Evolutionary conservation across 305 asterid species (phyloP).

Genomic region (Striga hermonthica): DNA sequence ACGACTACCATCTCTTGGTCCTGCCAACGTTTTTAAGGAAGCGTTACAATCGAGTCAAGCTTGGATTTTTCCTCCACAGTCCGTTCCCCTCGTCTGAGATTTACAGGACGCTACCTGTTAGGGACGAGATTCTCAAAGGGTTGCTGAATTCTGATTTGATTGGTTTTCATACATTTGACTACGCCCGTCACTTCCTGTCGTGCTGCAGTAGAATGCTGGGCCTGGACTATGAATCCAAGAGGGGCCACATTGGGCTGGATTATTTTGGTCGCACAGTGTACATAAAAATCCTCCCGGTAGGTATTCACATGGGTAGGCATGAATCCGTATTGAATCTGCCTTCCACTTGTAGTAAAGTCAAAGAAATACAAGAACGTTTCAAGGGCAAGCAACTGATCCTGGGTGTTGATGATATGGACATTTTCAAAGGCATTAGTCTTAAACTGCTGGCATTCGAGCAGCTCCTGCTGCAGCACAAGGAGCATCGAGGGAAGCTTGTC

Average conservation of each 20-base stretch:
- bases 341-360: conserved; percentile 58
- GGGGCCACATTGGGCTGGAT: conserved; percentile 86
- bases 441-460: conserved; percentile 76
- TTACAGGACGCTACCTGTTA: conserved; percentile 75
- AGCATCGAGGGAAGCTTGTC: conserved; percentile 53
- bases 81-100: conserved; percentile 93
- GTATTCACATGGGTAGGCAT: conserved; percentile 76
- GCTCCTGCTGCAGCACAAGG: conserved; percentile 50
- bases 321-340: conserved; percentile 61
- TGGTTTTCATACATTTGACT: conserved; percentile 88
- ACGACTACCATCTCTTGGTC: conserved; percentile 90
- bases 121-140: conserved; percentile 83
- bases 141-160: conserved; percentile 69
- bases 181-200: conserved; percentile 86
- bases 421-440: conserved; percentile 79
- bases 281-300: conserved; percentile 78
- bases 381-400: conserved; percentile 64
- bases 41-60: conserved; percentile 67
- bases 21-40: conserved; percentile 84
- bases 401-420: conserved; percentile 91
- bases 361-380: conserved; percentile 61
- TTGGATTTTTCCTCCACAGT: conserved; percentile 86
- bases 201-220: conserved; percentile 89
- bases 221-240: conserved; percentile 78
- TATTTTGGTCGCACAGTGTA: conserved; percentile 85